Base-by-base conservation (phyloP, 2,329 filamentous ascomycete genomes). In the Diaporthe sp. region DNA sequence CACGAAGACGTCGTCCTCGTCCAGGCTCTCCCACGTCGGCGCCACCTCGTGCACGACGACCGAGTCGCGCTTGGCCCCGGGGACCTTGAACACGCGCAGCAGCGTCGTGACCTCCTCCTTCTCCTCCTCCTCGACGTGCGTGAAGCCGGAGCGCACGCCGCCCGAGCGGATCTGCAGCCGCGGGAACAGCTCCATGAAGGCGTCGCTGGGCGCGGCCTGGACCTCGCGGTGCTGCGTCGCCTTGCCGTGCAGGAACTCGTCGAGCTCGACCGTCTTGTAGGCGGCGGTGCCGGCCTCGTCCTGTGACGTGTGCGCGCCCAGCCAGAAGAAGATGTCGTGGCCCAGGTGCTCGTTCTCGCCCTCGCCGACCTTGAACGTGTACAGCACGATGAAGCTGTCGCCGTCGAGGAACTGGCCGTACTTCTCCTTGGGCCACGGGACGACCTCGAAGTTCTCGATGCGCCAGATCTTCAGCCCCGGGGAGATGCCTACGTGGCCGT, bases 241-340 rank as follows among this genome's bases (percentile, higher is more conserved):
- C 0, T 86, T 84, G 3, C 92, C 92, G 55, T 87, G 84, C 68
- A 94, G 82, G 79, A 92, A 93, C 82, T 93, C 92, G 79, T 94
- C 92, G 22, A 94, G 85, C 82, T 94, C 92, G 34, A 93, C 91
- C 0, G 92, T 92, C 85, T 94, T 94, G 84, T 94, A 93, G 2
- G 92, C 92, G 0, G 92, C 92, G 0, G 89, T 91, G 22, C 92
- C 92, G 2, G 92, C 91, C 83, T 94, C 92, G 77, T 94, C 92
- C 83, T 93, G 91, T 3, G 90, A 88, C 0, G 92, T 94, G 79
- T 92, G 89, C 70, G 83, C 86, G 6, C 92, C 92, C 0, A 94
- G 87, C 92, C 92, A 94, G 84, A 94, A 94, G 86, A 92, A 94
- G 79, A 94, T 88, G 68, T 93, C 91, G 79, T 94, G 92, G 57